Evolutionary conservation across 2,329 filamentous ascomycete genomes (phyloP).

Genomic region (Dothiorella sarmentorum): DNA sequence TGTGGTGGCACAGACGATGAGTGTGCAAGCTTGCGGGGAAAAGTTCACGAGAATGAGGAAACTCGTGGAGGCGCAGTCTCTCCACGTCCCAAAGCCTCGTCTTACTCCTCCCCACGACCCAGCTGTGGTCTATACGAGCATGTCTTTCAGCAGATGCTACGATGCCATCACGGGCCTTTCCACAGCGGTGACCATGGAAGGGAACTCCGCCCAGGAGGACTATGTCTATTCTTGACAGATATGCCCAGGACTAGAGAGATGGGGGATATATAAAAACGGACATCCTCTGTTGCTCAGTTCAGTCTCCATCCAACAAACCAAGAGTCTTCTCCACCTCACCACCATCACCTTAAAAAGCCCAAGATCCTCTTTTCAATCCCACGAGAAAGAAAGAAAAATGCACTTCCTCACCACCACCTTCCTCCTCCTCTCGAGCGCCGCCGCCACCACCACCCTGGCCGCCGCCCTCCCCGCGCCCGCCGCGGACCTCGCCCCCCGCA

Average conservation of each 20-base stretch:
- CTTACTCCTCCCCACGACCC: neutral
- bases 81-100: neutral
- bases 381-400: no score
- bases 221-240: neutral
- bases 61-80: neutral
- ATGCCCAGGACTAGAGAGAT: neutral
- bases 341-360: neutral
- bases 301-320: neutral
- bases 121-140: neutral
- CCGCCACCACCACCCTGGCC: conserved; percentile 22
- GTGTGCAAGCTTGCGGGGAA: neutral
- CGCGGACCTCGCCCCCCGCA: conserved; percentile 21
- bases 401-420: conserved; percentile 23
- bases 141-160: conserved; percentile 9
- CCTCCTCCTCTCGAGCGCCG: conserved; percentile 20
- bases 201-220: neutral
- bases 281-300: neutral
- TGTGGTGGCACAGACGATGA: neutral
- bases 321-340: neutral
- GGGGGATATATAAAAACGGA: neutral
- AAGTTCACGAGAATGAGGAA: no score
- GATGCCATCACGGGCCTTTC: neutral
- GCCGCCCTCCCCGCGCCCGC: conserved; percentile 18
- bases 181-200: neutral
- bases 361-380: no score